A percentile compares a stretch with the other conserved stretches of the same genome.
phyloP scores from a whole-genome alignment of 1,284 basidiomycete species.

The Phaffia rhodozyma region DNA sequence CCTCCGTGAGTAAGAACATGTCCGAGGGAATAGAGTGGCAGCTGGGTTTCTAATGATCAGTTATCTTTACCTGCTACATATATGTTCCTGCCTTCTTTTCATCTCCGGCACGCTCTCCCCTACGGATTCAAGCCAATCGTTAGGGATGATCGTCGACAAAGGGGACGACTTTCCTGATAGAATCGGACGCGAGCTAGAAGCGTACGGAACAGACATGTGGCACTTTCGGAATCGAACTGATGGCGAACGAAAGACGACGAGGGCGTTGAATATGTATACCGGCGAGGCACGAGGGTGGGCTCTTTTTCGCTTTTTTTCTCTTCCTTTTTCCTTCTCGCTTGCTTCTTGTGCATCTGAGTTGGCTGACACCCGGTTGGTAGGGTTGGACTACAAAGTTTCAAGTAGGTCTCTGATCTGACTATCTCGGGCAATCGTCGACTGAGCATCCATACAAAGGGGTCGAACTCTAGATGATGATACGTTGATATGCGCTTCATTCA shows the following conservation, averaged over 20 bases:
- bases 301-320: background rate
- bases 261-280: conserved; percentile 64
- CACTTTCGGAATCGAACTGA: conserved; percentile 52
- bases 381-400: conserved; percentile 48
- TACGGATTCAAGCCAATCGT: conserved; percentile 45
- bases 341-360: background rate
- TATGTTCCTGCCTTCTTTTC: too few species aligned
- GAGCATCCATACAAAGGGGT: too few species aligned
- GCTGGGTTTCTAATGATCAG: too few species aligned
- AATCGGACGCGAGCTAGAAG: conserved; percentile 48
- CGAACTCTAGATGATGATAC: too few species aligned
- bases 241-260: conserved; percentile 46
- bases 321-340: background rate
- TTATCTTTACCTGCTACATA: too few species aligned
- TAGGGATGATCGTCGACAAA: conserved; percentile 74
- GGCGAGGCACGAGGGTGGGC: conserved; percentile 58
- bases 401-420: conserved; percentile 23
- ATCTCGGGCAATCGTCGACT: too few species aligned
- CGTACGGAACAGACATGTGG: conserved; percentile 68
- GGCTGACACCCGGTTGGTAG: conserved; percentile 17
- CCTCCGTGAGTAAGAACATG: conserved; percentile 21
- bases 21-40: too few species aligned
- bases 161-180: conserved; percentile 61
- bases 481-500: too few species aligned
- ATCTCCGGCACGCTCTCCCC: too few species aligned